A percentile compares a stretch with the other conserved stretches of the same genome.
Evolutionary conservation across 2,329 filamentous ascomycete genomes (phyloP).

Genomic region (Diaporthe citrichinensis): DNA sequence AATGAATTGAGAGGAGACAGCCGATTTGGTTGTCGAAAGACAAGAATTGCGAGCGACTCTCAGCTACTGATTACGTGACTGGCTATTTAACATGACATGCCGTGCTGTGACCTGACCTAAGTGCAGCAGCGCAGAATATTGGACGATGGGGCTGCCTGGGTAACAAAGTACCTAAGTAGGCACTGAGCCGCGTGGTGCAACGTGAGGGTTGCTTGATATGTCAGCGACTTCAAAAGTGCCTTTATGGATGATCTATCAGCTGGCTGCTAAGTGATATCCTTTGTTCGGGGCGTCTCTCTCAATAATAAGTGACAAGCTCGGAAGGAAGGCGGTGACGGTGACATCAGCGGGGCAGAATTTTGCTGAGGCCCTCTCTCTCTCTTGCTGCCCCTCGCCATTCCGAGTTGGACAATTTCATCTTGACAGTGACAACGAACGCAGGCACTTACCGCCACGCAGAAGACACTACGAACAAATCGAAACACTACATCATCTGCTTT

Average conservation of each 20-base stretch:
- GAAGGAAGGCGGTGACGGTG: conserved; percentile 34
- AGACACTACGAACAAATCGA: not conserved
- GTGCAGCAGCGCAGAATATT: not conserved
- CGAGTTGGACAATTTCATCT: conserved; percentile 23
- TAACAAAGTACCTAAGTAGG: not conserved
- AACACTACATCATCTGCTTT: not conserved
- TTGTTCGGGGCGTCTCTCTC: too few relatives aligned
- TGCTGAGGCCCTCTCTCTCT: conserved; percentile 8
- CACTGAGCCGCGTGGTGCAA: not conserved
- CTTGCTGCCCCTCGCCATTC: not conserved
- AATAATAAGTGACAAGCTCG: not conserved
- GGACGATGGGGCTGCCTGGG: not conserved
- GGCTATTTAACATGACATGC: not conserved
- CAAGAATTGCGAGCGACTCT: not conserved
- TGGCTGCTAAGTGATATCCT: not conserved
- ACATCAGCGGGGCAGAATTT: conserved; percentile 39
- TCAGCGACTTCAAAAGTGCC: not conserved
- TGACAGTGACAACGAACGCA: conserved; percentile 12
- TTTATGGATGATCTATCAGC: not conserved
- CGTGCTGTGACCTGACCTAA: not conserved
- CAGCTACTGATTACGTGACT: not conserved
- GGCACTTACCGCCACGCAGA: not conserved
- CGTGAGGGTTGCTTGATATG: not conserved
- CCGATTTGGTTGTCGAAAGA: conserved; percentile 25
- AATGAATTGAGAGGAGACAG: conserved; percentile 22